These are phyloP conservation scores for Claviceps pazoutovae DNA, from an alignment of 2,329 filamentous ascomycete genomes.

Conservation along the genomic window DNA sequence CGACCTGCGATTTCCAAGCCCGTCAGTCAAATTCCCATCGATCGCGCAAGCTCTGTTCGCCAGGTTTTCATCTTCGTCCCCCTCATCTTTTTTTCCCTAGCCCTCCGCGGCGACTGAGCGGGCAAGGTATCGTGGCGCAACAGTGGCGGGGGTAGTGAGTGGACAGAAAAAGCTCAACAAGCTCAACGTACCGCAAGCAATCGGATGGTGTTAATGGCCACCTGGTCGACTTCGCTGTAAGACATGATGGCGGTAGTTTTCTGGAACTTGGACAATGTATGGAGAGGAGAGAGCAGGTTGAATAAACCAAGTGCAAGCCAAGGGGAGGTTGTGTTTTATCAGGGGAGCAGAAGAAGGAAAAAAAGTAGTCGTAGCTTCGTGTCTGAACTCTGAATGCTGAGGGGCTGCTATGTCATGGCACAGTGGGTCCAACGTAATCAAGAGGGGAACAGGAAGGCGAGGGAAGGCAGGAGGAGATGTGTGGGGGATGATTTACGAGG, in stretches of 20 bases:
- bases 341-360: slow-evolving; percentile 13
- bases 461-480: not conserved
- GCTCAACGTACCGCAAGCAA: slow-evolving; percentile 68
- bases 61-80: not conserved
- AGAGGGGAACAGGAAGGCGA: not conserved
- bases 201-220: slow-evolving; percentile 97
- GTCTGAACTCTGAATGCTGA: slow-evolving; percentile 8
- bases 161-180: slow-evolving; percentile 26
- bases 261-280: slow-evolving; percentile 6
- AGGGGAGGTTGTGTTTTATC: slow-evolving; percentile 14
- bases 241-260: slow-evolving; percentile 51
- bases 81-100: not conserved
- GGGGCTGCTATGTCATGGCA: slow-evolving; percentile 20
- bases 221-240: slow-evolving; percentile 74
- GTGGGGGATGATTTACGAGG: no score
- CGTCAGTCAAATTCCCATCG: not conserved
- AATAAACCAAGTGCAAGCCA: slow-evolving; percentile 10
- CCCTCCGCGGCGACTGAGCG: not conserved
- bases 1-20: slow-evolving; percentile 47
- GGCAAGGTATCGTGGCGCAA: slow-evolving; percentile 13
- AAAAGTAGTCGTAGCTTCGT: not conserved
- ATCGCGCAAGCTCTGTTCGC: slow-evolving; percentile 1
- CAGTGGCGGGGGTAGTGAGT: slow-evolving; percentile 11
- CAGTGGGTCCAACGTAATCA: slow-evolving; percentile 5
- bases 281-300: slow-evolving; percentile 8